Base-by-base conservation (phyloP, 495 filamentous ascomycete genomes). In the Aspergillus taichungensis region DNA sequence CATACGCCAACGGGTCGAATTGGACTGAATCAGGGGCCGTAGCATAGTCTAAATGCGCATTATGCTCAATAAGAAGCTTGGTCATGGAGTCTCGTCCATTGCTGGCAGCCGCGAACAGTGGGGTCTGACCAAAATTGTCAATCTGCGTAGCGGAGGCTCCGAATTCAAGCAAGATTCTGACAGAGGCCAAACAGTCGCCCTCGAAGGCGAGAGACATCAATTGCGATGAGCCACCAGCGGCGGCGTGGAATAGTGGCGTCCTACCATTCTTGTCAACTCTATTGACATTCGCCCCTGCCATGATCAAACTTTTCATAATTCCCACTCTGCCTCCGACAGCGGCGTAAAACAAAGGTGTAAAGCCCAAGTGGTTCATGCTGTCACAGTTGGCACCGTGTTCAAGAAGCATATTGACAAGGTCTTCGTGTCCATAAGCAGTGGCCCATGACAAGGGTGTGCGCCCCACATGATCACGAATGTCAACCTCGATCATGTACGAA, bases 401-500 rank as follows among this genome's bases (percentile, higher is more conserved):
- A 10, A 54, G 14, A 10, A 57, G 47, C 5, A 53, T 13, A 5
- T 36, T 34, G 3, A 48, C 40, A 30, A 51, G 18, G 2, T 30
- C 24, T 14, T 39, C 35, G 30, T 54, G 46, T 2, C 54, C 53
- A 6, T 42, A 42, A 8, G 13, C 37, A 10, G 41, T 41, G 12
- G 53, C 53, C 37, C 38, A 51, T 13, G 49, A 46, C 6, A 57
- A 47, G 2, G 54, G 51, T 6, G 54, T 47, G 7, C 54, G 34
- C 7, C 36, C 33, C 9, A 14, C 9, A 37, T n/a, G 10, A 14
- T 37, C 35, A n/a, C 8, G n/a, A 7, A 37, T 14, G 18, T 37
- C 35, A 37, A 37, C 18, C 18, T 24, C 18, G 18, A 24, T 24
- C 18, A 24, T 24, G 18, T 24, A 2, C 4, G 18, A 24, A 24